Evolutionary conservation across 1,139 yeast genomes (phyloP).

Genomic region (Arxiozyma telluris): DNA sequence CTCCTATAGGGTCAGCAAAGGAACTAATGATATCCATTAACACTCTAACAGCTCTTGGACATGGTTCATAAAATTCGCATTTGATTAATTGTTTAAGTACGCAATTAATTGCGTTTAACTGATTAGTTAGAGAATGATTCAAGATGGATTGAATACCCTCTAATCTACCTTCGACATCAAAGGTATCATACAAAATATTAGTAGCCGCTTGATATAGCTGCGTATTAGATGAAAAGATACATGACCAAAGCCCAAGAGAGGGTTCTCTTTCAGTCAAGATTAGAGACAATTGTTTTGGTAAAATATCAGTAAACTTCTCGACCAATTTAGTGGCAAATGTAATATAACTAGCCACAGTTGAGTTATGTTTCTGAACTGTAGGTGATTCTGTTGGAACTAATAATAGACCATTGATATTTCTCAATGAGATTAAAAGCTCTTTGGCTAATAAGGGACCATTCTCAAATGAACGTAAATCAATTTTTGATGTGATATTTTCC

Average conservation of each 20-base stretch:
- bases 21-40: slow-evolving; percentile 64
- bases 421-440: slow-evolving; percentile 37
- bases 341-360: slow-evolving; percentile 24
- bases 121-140: slow-evolving; percentile 35
- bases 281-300: slow-evolving; percentile 37
- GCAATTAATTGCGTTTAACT: slow-evolving; percentile 41
- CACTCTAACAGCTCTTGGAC: slow-evolving; percentile 66
- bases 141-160: slow-evolving; percentile 60
- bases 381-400: slow-evolving; percentile 23
- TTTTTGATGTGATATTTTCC: slow-evolving; percentile 35
- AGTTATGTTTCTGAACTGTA: slow-evolving; percentile 21
- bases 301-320: slow-evolving; percentile 37
- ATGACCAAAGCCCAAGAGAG: slow-evolving; percentile 57
- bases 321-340: slow-evolving; percentile 26
- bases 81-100: slow-evolving; percentile 40
- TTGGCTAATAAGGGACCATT: slow-evolving; percentile 36
- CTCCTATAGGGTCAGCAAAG: slow-evolving; percentile 57
- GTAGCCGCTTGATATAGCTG: slow-evolving; percentile 57
- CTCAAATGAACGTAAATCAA: slow-evolving; percentile 35
- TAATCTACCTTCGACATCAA: slow-evolving; percentile 63
- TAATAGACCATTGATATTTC: slow-evolving; percentile 38
- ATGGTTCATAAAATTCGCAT: slow-evolving; percentile 56
- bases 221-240: slow-evolving; percentile 49
- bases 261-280: slow-evolving; percentile 35
- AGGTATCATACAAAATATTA: slow-evolving; percentile 65